Base-by-base conservation (phyloP, 2,329 filamentous ascomycete species). In the Lachnellula occidentalis region DNA sequence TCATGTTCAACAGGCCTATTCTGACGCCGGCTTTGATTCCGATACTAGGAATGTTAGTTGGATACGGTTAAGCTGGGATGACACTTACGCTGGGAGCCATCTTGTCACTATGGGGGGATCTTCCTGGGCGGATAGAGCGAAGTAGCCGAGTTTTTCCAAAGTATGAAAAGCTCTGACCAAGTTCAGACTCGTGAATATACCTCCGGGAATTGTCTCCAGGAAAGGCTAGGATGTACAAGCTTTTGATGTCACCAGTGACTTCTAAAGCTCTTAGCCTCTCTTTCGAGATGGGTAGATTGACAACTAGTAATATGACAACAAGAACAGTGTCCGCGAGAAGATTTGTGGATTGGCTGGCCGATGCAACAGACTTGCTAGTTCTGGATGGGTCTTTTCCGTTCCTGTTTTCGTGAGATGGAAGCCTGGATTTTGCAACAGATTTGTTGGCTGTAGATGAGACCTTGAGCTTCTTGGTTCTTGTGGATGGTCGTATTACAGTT, bases 1-100 rank as follows among this genome's bases (percentile, higher is more conserved):
- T 87, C 85, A 67, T 86, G 82, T 61, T 88, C 84, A 27, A 62
- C 59, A 17, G 60, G 58, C n/a, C 68, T 64, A 50, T 67, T 69
- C 45, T 65, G 60, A n/a, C 66, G 64, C 45, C 67, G 57, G 43
- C 59, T 66, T 45, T 59, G 57, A 31, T 59, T 62, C 60, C 67
- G 56, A 43, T 67, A 68, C 62, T 67, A 50, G 27, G 49, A 17
- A 31, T 15, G 12, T 19, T 52, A 39, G 48, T 31, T 34, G 9
- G 31, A 41, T 6, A 21, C 12, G 15, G 41, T 22, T 19, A 47
- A 19, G 6, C 15, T 17, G 39, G 8, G 12, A 14, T 27, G 17
- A 14, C 15, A 52, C 54, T 48, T 49, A 56, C 54, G 17, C 54
- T 45, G 12, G 54, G 54, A 17, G 49, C 54, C 54, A 56, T 56